These are phyloP conservation scores for Acacia crassicarpa DNA, from an alignment of 306 rosid species.

Conservation along the genomic window DNA sequence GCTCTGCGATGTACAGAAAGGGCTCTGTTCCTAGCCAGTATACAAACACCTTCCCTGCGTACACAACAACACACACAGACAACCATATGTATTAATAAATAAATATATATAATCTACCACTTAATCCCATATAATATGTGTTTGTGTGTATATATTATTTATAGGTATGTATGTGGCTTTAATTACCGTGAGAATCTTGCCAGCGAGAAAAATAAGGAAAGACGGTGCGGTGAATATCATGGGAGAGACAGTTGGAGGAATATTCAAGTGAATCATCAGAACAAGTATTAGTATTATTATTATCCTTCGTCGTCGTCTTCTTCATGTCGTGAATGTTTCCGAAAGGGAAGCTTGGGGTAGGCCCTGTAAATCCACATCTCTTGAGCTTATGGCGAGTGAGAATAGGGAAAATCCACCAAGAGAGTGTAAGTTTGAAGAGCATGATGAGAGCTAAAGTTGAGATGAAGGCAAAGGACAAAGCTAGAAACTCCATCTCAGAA, in stretches of 20 bases:
- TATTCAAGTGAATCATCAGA: neutral
- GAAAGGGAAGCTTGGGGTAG: constrained; percentile 71
- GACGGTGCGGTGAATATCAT: constrained; percentile 55
- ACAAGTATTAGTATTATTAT: neutral
- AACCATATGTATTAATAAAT: neutral
- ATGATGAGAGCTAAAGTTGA: constrained; percentile 28
- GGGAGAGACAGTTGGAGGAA: constrained; percentile 21
- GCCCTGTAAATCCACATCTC: constrained; percentile 73
- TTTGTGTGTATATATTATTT: no score
- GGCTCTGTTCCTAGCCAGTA: constrained; percentile 79
- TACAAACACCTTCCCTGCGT: constrained; percentile 54
- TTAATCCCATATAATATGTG: neutral
- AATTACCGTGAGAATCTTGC: constrained; percentile 54
- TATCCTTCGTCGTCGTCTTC: constrained; percentile 23
- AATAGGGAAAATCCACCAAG: constrained; percentile 70
- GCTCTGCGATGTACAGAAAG: constrained; percentile 58
- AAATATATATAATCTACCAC: neutral
- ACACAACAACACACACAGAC: neutral
- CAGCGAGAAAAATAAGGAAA: constrained; percentile 62
- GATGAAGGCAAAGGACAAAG: constrained; percentile 1
- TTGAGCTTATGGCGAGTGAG: constrained; percentile 43
- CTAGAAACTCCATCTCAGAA: constrained; percentile 29
- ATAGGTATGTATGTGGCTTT: neutral
- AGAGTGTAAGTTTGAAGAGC: constrained; percentile 35
- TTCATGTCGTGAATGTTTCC: constrained; percentile 70